A percentile compares a stretch with the other conserved stretches of the same genome.
Conservation (phyloP, 176 grass and related monocot species). For the Calamus simplicifolius region DNA sequence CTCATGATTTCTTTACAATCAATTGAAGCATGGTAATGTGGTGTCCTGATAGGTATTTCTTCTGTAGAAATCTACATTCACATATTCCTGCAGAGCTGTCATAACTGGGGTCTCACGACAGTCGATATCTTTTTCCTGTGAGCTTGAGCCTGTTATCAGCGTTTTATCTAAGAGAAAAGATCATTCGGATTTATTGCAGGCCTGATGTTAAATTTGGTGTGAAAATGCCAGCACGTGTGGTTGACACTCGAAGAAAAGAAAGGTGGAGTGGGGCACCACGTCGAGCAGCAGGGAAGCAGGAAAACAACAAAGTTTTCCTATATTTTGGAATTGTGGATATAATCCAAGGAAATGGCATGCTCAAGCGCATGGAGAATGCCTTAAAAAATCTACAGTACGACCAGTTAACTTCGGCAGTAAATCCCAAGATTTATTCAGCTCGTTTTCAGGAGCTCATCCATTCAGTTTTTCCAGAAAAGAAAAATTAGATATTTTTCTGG, state of each 20-base stretch:
- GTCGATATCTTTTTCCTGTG: too few relatives aligned
- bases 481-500: too few relatives aligned
- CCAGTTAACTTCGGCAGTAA: not conserved
- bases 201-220: not conserved
- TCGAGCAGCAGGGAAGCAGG: not conserved
- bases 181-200: not conserved
- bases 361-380: not conserved
- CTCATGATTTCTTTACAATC: too few relatives aligned
- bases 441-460: slow-evolving; percentile 2
- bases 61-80: too few relatives aligned
- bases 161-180: too few relatives aligned
- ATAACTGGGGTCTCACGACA: too few relatives aligned
- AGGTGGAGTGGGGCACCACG: not conserved
- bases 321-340: slow-evolving; percentile 5
- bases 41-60: too few relatives aligned
- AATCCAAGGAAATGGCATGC: not conserved
- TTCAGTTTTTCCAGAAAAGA: not conserved
- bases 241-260: slow-evolving; percentile 2
- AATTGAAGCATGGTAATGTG: too few relatives aligned
- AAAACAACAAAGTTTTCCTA: not conserved
- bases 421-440: slow-evolving; percentile 2
- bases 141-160: too few relatives aligned
- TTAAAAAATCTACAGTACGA: not conserved
- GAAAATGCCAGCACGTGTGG: not conserved
- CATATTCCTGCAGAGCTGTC: too few relatives aligned